These are phyloP conservation scores for Aureobasidium leucospermi DNA, from an alignment of 2,329 filamentous ascomycete genomes.

Conservation along the genomic window DNA sequence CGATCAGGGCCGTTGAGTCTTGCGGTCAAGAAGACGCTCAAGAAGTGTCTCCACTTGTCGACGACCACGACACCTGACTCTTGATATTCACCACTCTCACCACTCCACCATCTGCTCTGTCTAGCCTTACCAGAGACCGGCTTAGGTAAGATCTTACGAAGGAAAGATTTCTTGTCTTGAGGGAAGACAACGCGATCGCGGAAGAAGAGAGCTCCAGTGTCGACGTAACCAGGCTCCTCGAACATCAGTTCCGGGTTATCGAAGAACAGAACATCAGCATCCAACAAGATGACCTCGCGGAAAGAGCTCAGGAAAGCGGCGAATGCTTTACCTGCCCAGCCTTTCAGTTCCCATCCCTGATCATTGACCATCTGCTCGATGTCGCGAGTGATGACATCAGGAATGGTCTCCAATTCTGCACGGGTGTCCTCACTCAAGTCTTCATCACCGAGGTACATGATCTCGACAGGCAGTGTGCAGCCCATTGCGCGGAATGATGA, in stretches of 20 bases:
- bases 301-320: constrained; percentile 41
- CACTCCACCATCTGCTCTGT: constrained; percentile 32
- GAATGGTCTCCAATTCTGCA: constrained; percentile 34
- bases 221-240: constrained; percentile 34
- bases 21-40: constrained; percentile 35
- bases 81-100: constrained; percentile 34
- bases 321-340: constrained; percentile 43
- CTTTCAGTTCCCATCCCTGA: constrained; percentile 37
- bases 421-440: constrained; percentile 39
- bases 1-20: constrained; percentile 39
- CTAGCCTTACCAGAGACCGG: constrained; percentile 36
- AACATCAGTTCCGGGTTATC: constrained; percentile 37
- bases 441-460: constrained; percentile 37
- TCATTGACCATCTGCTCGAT: constrained; percentile 39
- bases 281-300: constrained; percentile 42
- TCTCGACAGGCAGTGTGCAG: constrained; percentile 33
- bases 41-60: constrained; percentile 41
- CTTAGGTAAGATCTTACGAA: constrained; percentile 37
- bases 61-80: constrained; percentile 42
- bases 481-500: constrained; percentile 31
- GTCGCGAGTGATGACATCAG: constrained; percentile 39
- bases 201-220: constrained; percentile 41
- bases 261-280: constrained; percentile 40
- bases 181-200: constrained; percentile 38
- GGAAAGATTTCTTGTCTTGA: constrained; percentile 30